Evolutionary conservation across 106 monocot genomes (phyloP), one percentile per base, ranked within the genome.

Genomic region (Dioscorea zingiberensis): DNA sequence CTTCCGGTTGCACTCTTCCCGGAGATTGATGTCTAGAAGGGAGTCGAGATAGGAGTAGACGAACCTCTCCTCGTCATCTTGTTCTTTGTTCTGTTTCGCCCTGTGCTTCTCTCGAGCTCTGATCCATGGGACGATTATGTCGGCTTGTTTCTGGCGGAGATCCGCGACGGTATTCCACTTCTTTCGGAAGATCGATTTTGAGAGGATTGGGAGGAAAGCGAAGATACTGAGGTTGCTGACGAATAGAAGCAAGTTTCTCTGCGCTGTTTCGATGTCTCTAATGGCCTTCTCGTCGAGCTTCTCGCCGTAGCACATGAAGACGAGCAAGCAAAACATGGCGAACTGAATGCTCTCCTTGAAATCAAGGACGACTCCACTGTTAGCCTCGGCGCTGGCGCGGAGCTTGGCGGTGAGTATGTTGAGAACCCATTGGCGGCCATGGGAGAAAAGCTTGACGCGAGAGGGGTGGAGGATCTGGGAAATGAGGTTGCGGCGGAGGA

Each of bases 1-100:
- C 59, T 28, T 19, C 44, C 74, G 58, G n/a, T 71, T 66, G 9
- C 62, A 67, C 27, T 68, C 75, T 0, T 73, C 64, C 17, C 60
- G 70, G 44, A 80, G 51, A 17, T 61, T 44, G n/a, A n/a, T n/a
- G n/a, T n/a, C n/a, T n/a, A n/a, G n/a, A n/a, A n/a, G n/a, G n/a
- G n/a, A n/a, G n/a, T n/a, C n/a, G n/a, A n/a, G n/a, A n/a, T n/a
- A n/a, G n/a, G n/a, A n/a, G n/a, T n/a, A n/a, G n/a, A n/a, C n/a
- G n/a, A n/a, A n/a, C n/a, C n/a, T n/a, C n/a, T n/a, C n/a, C n/a
- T n/a, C n/a, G n/a, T n/a, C n/a, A n/a, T n/a, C n/a, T n/a, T n/a
- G 11, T 71, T 63, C 10, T 71, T 19, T 69, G 56, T 45, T 74
- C 69, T 1, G 67, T 23, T 25, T 79, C 69, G 23, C 25, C 51